These are phyloP conservation scores for Sporothrix euskadiensis DNA, from an alignment of 2,329 filamentous ascomycete species.

Conservation along the genomic window DNA sequence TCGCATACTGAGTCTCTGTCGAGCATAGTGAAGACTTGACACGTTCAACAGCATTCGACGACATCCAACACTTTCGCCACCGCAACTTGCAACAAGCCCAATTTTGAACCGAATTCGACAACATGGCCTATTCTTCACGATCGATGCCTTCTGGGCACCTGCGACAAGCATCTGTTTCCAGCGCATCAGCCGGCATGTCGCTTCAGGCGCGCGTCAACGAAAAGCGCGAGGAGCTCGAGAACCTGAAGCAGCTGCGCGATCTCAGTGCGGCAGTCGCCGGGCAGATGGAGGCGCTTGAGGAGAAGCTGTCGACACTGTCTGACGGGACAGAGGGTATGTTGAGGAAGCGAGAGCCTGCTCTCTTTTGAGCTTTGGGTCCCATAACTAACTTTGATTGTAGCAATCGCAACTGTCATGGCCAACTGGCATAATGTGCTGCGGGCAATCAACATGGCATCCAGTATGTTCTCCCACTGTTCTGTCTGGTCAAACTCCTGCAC, in stretches of 20 bases:
- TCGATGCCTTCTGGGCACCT: slow-evolving; percentile 63
- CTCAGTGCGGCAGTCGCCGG: slow-evolving; percentile 74
- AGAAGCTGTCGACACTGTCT: slow-evolving; percentile 74
- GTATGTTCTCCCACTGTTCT: slow-evolving; percentile 50
- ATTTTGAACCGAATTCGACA: background rate
- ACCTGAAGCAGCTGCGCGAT: slow-evolving; percentile 73
- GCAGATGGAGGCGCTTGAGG: slow-evolving; percentile 80
- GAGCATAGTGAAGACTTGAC: too few species aligned
- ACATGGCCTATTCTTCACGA: slow-evolving; percentile 33
- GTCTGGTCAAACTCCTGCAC: background rate
- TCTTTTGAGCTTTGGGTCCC: background rate
- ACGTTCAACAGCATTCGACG: background rate
- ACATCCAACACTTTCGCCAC: background rate
- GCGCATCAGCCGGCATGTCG: slow-evolving; percentile 59
- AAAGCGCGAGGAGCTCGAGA: slow-evolving; percentile 81
- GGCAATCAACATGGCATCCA: slow-evolving; percentile 82
- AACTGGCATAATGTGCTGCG: slow-evolving; percentile 88
- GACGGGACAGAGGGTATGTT: slow-evolving; percentile 74
- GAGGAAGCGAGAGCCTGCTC: background rate
- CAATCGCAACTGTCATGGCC: slow-evolving; percentile 77
- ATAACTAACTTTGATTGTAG: slow-evolving; percentile 45
- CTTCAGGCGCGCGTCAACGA: slow-evolving; percentile 76
- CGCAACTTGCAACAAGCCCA: background rate
- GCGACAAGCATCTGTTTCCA: slow-evolving; percentile 59
- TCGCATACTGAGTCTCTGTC: background rate